Conservation (phyloP, 768 basidiomycete genomes). For the Trametes villosa region DNA sequence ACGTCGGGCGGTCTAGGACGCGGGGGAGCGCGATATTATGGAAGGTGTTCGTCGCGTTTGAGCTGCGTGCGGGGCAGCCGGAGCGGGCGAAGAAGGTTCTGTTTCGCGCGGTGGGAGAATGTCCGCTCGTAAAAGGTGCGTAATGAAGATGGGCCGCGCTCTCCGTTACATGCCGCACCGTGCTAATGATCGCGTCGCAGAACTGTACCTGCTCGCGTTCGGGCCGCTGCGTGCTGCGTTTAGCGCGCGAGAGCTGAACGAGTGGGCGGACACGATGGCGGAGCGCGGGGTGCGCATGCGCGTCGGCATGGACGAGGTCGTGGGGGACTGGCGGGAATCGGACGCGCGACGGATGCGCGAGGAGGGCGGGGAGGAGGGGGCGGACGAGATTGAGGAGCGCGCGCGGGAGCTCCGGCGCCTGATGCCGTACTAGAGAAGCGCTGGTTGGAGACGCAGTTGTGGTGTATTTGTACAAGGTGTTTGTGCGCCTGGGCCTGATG, state of each 20-base stretch:
- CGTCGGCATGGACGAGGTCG: conserved; percentile 59
- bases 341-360: conserved; percentile 9
- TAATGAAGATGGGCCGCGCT: conserved; percentile 10
- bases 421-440: conserved; percentile 62
- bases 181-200: conserved; percentile 40
- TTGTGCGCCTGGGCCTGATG: conserved; percentile 17
- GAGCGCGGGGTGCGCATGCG: conserved; percentile 73
- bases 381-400: conserved; percentile 60
- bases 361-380: conserved; percentile 21
- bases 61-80: conserved; percentile 64
- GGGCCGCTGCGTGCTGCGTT: conserved; percentile 70
- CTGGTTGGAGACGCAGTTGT: conserved; percentile 5
- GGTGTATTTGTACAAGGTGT: conserved; percentile 20
- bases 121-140: conserved; percentile 75
- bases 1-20: conserved; percentile 49
- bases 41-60: conserved; percentile 77
- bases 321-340: conserved; percentile 45
- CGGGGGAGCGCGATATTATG: conserved; percentile 68
- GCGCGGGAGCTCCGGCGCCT: conserved; percentile 62
- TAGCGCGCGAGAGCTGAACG: conserved; percentile 58
- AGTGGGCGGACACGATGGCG: conserved; percentile 73
- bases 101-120: conserved; percentile 76
- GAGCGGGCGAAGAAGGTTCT: conserved; percentile 70
- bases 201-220: conserved; percentile 79
- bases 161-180: conserved; percentile 4